Base-by-base conservation (phyloP, 495 filamentous ascomycete genomes). In the Penicillium fimorum region DNA sequence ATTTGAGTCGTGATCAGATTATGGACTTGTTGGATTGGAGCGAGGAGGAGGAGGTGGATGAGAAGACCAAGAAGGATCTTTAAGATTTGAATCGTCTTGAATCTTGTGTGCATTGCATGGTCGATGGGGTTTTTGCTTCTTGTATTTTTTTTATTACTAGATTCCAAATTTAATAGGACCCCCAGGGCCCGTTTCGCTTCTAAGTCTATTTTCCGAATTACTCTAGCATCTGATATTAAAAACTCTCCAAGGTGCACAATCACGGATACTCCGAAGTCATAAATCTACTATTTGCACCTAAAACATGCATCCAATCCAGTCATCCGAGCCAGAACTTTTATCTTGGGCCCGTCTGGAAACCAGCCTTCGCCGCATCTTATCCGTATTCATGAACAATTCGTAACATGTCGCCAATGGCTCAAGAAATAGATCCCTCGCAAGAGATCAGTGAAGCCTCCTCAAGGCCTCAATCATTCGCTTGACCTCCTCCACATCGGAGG, bases 391-490 rank as follows among this genome's bases (percentile, higher is more conserved):
- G 29, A 56, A 18, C 45, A 50, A 15, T 56, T 43, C 47, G 32
- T 57, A 49, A 41, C 35, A 24, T 24, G n/a, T 22, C 15, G 8
- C 18, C 46, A 15, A 24, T 44, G 27, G 7, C 50, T n/a, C 5
- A 37, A 41, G 7, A 52, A 25, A 43, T 11, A 48, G 12, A 5
- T n/a, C 33, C 9, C 18, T 6, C 18, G 5, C 2, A n/a, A 29
- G 27, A 20, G 12, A 53, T 60, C 50, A 90, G 70, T 89, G 87
- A 69, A 92, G 73, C 58, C 88, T 76, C 64, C 85, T 85, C 53
- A 94, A 70, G 42, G 85, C 87, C 67, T 92, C 90, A 6, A 93
- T 82, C 53, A 88, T 70, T 37, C 78, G 78, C 61, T 87, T 85
- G 62, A 96, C 81, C 22, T 84, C 84, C 61, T 91, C 89, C 3